Conservation (phyloP, 1,284 basidiomycete genomes). For the Boletus calvinii region DNA sequence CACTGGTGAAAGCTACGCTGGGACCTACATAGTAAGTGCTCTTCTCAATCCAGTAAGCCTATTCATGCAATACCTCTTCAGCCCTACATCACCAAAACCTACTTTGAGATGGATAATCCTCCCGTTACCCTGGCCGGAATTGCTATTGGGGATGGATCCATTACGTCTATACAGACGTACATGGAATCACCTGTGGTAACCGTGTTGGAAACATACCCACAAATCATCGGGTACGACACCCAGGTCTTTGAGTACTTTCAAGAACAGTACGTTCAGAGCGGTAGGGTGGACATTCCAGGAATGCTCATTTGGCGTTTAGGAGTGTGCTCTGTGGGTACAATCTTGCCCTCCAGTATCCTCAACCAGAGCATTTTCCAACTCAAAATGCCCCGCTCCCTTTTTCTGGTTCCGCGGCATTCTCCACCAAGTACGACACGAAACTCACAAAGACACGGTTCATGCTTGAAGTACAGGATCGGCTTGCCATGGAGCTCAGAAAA, state of each 20-base stretch:
- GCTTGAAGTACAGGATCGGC: constrained; percentile 12
- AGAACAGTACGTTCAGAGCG: constrained; percentile 46
- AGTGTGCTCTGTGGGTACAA: constrained; percentile 62
- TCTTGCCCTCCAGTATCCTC: constrained; percentile 70
- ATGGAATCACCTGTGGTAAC: constrained; percentile 47
- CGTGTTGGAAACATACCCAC: constrained; percentile 58
- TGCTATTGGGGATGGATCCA: constrained; percentile 64
- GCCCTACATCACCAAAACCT: constrained; percentile 70
- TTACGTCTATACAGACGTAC: constrained; percentile 47
- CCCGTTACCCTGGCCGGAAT: constrained; percentile 65
- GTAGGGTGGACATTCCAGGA: not conserved
- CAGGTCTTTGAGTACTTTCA: constrained; percentile 66
- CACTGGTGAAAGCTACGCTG: constrained; percentile 67
- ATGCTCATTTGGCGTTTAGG: constrained; percentile 36
- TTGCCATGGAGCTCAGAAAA: not conserved
- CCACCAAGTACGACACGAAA: not conserved
- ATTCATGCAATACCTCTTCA: constrained; percentile 25
- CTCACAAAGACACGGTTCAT: constrained; percentile 15
- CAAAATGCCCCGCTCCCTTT: constrained; percentile 31
- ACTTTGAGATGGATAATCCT: constrained; percentile 56
- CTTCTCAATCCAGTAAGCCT: not conserved
- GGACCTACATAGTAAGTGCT: constrained; percentile 54
- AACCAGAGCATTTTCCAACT: constrained; percentile 53
- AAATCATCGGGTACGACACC: constrained; percentile 43
- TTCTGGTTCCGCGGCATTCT: constrained; percentile 6